phyloP scores from a whole-genome alignment of 2,329 filamentous ascomycete species.

The Penicillium italicum region DNA sequence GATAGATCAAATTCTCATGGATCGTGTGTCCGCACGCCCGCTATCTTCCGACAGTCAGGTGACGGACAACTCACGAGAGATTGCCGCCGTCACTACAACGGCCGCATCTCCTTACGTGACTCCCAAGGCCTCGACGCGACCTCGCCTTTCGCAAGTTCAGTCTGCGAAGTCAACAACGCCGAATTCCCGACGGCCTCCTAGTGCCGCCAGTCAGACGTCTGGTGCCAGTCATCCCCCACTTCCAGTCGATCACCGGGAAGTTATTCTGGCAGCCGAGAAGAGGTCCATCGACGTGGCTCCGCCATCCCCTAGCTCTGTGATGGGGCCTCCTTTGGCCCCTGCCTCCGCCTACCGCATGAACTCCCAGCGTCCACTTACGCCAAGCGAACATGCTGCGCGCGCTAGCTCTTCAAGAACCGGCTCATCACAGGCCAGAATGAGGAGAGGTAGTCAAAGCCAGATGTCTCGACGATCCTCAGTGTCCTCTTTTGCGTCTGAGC shows the following conservation, averaged over 20 bases:
- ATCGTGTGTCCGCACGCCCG: conserved; percentile 43
- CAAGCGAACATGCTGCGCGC: conserved; percentile 50
- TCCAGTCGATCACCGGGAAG: conserved; percentile 76
- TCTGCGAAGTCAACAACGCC: conserved; percentile 34
- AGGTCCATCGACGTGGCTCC: conserved; percentile 52
- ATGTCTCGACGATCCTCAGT: conserved; percentile 74
- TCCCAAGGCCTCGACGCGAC: conserved; percentile 33
- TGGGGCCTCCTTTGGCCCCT: conserved; percentile 82
- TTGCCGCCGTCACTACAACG: conserved; percentile 16
- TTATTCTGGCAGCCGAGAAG: conserved; percentile 71
- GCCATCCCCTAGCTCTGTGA: conserved; percentile 48
- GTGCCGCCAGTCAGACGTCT: conserved; percentile 64
- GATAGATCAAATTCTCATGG: conserved; percentile 70
- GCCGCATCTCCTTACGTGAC: conserved; percentile 28
- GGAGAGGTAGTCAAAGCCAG: conserved; percentile 40
- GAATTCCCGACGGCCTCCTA: conserved; percentile 60
- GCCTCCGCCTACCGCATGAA: conserved; percentile 66
- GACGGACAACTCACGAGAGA: conserved; percentile 22
- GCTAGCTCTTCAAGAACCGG: conserved; percentile 46
- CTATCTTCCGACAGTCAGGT: conserved; percentile 33
- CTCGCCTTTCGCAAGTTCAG: conserved; percentile 26
- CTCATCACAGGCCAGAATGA: conserved; percentile 58
- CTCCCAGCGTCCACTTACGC: conserved; percentile 56
- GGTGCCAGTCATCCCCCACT: conserved; percentile 64
- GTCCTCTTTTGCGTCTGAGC: conserved; percentile 90